Conservation (phyloP, 805 yeast genomes). For the Wickerhamiella australiensis region DNA sequence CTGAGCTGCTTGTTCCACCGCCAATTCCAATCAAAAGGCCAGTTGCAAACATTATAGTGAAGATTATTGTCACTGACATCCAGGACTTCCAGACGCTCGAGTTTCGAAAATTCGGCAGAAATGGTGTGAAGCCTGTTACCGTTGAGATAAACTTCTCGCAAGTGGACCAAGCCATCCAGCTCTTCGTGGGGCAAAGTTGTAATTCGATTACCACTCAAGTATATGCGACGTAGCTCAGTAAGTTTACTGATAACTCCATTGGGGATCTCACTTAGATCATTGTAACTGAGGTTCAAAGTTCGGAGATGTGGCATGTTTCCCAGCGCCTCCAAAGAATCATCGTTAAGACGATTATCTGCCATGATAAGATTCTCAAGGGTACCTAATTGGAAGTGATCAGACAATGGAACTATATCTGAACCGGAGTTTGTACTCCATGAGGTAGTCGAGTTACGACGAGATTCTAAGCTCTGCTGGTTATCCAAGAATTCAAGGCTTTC, state of each 20-base stretch:
- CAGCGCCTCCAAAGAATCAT: slow-evolving; percentile 60
- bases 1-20: slow-evolving; percentile 62
- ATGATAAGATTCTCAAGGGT: slow-evolving; percentile 36
- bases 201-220: slow-evolving; percentile 71
- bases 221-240: slow-evolving; percentile 47
- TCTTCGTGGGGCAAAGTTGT: slow-evolving; percentile 78
- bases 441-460: slow-evolving; percentile 8
- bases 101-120: slow-evolving; percentile 76
- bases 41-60: slow-evolving; percentile 84
- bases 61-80: slow-evolving; percentile 88
- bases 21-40: slow-evolving; percentile 99
- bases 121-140: slow-evolving; percentile 75
- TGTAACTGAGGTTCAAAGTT: slow-evolving; percentile 66
- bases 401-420: slow-evolving; percentile 36
- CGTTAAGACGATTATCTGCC: slow-evolving; percentile 75
- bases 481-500: slow-evolving; percentile 14
- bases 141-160: slow-evolving; percentile 57
- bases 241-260: slow-evolving; percentile 52
- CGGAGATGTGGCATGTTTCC: slow-evolving; percentile 47
- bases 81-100: slow-evolving; percentile 49
- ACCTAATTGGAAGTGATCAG: neutral
- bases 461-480: neutral
- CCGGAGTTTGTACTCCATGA: neutral
- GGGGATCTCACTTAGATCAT: slow-evolving; percentile 73
- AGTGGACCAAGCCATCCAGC: slow-evolving; percentile 45